These are phyloP conservation scores for Cutaneotrichosporon sp. DNA, from an alignment of 1,284 basidiomycete genomes.

Conservation along the genomic window DNA sequence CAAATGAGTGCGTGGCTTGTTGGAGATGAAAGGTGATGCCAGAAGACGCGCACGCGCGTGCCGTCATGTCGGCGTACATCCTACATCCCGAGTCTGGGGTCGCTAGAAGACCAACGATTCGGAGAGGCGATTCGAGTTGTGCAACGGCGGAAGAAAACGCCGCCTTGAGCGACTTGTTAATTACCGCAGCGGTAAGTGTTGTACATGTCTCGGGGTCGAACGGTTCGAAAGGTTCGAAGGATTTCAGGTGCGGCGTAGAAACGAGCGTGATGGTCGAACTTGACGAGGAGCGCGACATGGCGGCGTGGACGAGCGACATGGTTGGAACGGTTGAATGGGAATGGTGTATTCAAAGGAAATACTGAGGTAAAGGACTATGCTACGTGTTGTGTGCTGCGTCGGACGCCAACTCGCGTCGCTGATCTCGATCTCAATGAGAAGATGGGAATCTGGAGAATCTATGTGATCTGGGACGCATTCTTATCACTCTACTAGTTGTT, in stretches of 20 bases:
- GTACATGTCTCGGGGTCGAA: conserved; percentile 6
- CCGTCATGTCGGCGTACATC: conserved; percentile 34
- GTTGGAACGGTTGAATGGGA: background rate
- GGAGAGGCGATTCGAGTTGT: conserved; percentile 23
- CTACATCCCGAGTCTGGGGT: conserved; percentile 32
- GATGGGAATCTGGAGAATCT: no score
- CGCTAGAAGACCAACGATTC: conserved; percentile 36
- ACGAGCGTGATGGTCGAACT: conserved; percentile 21
- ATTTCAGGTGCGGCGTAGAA: conserved; percentile 18
- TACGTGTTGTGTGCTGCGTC: no score
- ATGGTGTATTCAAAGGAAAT: background rate
- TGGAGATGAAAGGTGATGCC: conserved; percentile 27
- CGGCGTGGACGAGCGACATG: background rate
- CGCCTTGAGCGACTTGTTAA: conserved; percentile 21
- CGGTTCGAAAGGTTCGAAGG: conserved; percentile 4
- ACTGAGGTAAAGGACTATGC: no score
- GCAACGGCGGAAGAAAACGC: conserved; percentile 15
- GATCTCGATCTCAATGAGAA: no score
- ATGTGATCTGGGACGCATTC: no score
- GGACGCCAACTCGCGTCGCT: no score
- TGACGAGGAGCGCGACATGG: conserved; percentile 25
- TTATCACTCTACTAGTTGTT: no score
- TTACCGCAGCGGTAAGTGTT: conserved; percentile 14
- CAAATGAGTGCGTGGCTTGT: conserved; percentile 18
- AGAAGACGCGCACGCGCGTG: conserved; percentile 21